Evolutionary conservation across 2,329 filamentous ascomycete species (phyloP).

Genomic region (Thermoascus crustaceus): DNA sequence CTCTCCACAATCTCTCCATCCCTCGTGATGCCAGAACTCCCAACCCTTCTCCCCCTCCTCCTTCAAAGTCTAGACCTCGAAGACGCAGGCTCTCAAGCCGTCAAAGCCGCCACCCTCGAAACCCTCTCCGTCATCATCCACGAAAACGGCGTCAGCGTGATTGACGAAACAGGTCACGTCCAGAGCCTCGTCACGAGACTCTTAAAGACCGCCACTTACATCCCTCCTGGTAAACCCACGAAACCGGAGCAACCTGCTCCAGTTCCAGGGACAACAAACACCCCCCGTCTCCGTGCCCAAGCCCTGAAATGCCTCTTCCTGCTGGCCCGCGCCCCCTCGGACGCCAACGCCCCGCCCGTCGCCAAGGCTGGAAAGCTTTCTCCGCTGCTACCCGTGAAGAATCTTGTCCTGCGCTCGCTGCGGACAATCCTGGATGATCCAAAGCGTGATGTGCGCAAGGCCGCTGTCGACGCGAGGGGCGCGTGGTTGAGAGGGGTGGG

Average conservation of each 20-base stretch:
- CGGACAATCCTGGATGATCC: constrained; percentile 52
- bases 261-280: constrained; percentile 12
- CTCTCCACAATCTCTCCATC: constrained; percentile 52
- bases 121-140: constrained; percentile 51
- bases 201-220: constrained; percentile 37
- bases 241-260: constrained; percentile 2
- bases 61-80: constrained; percentile 55
- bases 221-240: constrained; percentile 7
- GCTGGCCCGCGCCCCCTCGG: constrained; percentile 23
- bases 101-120: constrained; percentile 53
- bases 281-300: constrained; percentile 24
- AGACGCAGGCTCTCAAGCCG: constrained; percentile 37
- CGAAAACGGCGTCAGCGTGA: constrained; percentile 46
- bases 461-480: constrained; percentile 54
- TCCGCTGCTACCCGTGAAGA: constrained; percentile 49
- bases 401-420: constrained; percentile 49
- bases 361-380: constrained; percentile 24
- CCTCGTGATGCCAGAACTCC: constrained; percentile 52
- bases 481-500: constrained; percentile 52
- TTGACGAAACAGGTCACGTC: constrained; percentile 47
- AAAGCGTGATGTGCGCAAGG: constrained; percentile 54
- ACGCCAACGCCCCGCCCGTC: constrained; percentile 16
- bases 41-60: constrained; percentile 50
- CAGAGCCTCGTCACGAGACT: constrained; percentile 50
- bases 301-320: constrained; percentile 32